Base-by-base conservation (phyloP, 768 basidiomycete species). In the Hericium erinaceus region DNA sequence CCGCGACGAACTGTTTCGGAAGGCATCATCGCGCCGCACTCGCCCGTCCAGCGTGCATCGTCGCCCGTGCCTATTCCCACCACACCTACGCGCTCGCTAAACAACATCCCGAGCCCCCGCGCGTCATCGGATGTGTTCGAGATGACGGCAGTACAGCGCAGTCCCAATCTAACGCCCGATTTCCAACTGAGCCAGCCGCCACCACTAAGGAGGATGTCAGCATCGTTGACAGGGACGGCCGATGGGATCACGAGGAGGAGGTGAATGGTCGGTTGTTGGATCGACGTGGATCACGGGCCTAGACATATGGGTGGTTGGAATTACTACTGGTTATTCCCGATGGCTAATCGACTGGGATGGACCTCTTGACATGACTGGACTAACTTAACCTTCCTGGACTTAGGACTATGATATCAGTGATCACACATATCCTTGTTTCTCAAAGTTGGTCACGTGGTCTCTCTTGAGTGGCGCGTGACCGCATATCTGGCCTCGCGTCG, bases 11-110 rank as follows among this genome's bases (percentile, higher is more conserved):
- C 76, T 39, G 73, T 77, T 7, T 74, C 82, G 13, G 84, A 89
- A 62, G 91, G 88, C 12, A 72, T 92, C 54, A 82, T 92, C 58
- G 82, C 87, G 0, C 85, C 85, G 13, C 80, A 74, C 12, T 76
- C 84, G 15, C 80, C 82, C 1, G 64, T 51, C 49, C 49, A 20
- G 8, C 49, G 49, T 10, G 24, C 49, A 8, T 26, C 49, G 11
- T 51, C 49, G 4, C 66, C 67, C 28, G 52, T 59, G 18, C 52
- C n/a, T n/a, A 33, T 59, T 4, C 57, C 59, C 3, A 46, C 20
- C 9, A 65, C 64, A 1, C 69, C 69, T 3, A 58, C 40, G 55
- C 61, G 16, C 58, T 58, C 10, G 7, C 55, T 55, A 16, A 41
- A 28, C 58, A 64, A 20, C 63, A 64, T 10, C 67, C 61, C 18